Evolutionary conservation across 768 basidiomycete species (phyloP).

Genomic region (Amanita phalloides): DNA sequence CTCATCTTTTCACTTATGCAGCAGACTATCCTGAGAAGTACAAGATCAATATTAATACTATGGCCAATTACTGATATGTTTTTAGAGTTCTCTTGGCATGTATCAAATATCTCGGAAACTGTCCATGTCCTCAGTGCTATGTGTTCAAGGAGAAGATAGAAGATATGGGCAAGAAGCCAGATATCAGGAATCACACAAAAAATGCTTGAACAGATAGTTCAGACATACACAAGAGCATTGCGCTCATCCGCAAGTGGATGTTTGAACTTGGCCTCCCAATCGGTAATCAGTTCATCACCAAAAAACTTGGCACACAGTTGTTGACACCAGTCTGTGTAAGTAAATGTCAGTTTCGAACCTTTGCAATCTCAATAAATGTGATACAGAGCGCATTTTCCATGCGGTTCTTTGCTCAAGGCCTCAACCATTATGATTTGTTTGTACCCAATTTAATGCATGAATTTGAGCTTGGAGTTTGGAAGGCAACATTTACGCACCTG

Average conservation of each 20-base stretch:
- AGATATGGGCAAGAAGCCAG: slow-evolving; percentile 16
- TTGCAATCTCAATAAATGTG: too few relatives aligned
- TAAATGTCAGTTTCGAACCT: too few relatives aligned
- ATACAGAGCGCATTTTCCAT: slow-evolving; percentile 16
- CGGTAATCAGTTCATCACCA: not conserved
- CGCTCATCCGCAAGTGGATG: not conserved
- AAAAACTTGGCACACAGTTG: not conserved
- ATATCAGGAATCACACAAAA: slow-evolving; percentile 7
- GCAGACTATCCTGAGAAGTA: slow-evolving; percentile 32
- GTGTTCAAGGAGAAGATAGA: slow-evolving; percentile 16
- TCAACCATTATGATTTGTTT: slow-evolving; percentile 14
- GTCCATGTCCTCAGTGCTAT: slow-evolving; percentile 24
- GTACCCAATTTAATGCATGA: too few relatives aligned
- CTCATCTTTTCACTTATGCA: slow-evolving; percentile 22
- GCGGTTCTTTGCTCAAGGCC: slow-evolving; percentile 7
- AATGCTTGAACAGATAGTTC: slow-evolving; percentile 3
- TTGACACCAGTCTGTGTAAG: too few relatives aligned
- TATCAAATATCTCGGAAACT: slow-evolving; percentile 22
- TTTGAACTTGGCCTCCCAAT: not conserved
- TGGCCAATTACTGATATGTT: not conserved
- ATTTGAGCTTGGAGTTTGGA: slow-evolving; percentile 22
- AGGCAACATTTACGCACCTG: slow-evolving; percentile 23
- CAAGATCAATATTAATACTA: not conserved
- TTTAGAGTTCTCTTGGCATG: slow-evolving; percentile 18
- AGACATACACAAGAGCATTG: not conserved